Base-by-base conservation (phyloP, 1,139 yeast genomes). In the Lodderomyces elongisporus region DNA sequence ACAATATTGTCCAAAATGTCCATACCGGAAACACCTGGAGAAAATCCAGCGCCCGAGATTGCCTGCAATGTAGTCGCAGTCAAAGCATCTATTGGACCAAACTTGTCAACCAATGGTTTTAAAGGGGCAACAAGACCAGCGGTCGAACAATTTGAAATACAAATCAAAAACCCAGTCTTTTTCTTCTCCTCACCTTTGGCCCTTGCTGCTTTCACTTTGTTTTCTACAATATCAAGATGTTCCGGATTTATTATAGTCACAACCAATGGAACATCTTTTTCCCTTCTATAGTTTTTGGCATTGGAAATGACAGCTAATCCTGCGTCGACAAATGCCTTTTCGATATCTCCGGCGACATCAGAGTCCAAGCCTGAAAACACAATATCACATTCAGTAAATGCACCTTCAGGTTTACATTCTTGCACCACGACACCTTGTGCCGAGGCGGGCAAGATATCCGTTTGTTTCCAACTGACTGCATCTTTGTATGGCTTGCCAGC, bases 201-300 rank as follows among this genome's bases (percentile, higher is more conserved):
- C 34, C 62, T 70, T 31, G 84, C 79, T 34, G 62, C 70, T 15
- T 59, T 61, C 21, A 80, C 66, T 51, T 75, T 77, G 38, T 74
- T 64, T 50, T 77, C 83, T 38, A 89, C 74, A 37, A 91, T 76
- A 25, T 79, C 79, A 51, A 91, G 67, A 59, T 91, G 99, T 47
- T 87, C 94, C n/a, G 95, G 80, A 65, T 91, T 91, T 40, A 87
- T 94, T 42, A 91, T 88, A 33, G 99, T 98, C 18, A 91, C 98
- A 31, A 91, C 76, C 48, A 91, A 74, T 16, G 99, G 99, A 24
- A 91, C 98, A 44, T 77, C 80, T 2, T 78, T 73, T 31, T 71
- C 87, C 58, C 96, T 78, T 68, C 99, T 80, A 66, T 88, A 88
- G 70, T 91, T 91, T 56, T 89, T 91, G 35, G 99, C 98, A 58